phyloP scores from a whole-genome alignment of 2,329 filamentous ascomycete species.

The Ophiostoma pallidulum region DNA sequence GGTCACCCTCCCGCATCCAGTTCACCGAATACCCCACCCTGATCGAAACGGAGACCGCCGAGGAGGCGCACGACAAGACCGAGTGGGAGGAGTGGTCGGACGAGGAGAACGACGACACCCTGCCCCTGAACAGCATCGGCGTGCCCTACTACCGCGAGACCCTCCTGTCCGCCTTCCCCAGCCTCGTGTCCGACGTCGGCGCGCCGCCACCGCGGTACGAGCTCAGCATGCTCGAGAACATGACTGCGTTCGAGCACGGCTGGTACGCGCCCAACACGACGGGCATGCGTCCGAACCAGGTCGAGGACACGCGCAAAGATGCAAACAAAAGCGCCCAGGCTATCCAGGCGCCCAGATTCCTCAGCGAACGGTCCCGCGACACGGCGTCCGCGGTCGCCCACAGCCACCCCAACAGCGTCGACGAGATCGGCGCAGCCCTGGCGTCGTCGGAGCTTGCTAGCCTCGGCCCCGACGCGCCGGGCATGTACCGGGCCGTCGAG shows the following conservation, averaged over 20 bases:
- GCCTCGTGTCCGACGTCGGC: constrained; percentile 72
- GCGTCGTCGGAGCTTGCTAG: constrained; percentile 63
- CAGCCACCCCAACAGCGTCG: constrained; percentile 30
- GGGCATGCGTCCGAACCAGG: constrained; percentile 68
- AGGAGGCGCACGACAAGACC: constrained; percentile 28
- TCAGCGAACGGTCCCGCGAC: constrained; percentile 85
- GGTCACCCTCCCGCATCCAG: constrained; percentile 72
- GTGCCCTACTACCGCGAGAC: constrained; percentile 89
- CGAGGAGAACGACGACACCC: constrained; percentile 26
- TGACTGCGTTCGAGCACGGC: constrained; percentile 66
- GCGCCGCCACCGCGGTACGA: constrained; percentile 72
- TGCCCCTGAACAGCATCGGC: constrained; percentile 74
- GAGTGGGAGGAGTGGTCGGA: constrained; percentile 18
- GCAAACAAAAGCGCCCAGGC: constrained; percentile 49
- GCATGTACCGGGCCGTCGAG: constrained; percentile 87
- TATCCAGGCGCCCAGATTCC: constrained; percentile 74
- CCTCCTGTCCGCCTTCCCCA: constrained; percentile 83
- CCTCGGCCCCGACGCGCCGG: constrained; percentile 70
- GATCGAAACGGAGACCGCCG: constrained; percentile 64
- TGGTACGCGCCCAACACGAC: constrained; percentile 69
- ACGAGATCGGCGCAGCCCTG: constrained; percentile 55
- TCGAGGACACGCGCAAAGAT: constrained; percentile 61
- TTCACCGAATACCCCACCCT: constrained; percentile 76
- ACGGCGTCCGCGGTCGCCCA: constrained; percentile 12
- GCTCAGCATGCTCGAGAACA: constrained; percentile 53